These are phyloP conservation scores for Arabidopsis thaliana DNA, from an alignment of 345 rosid species.

Conservation along the genomic window TAIR10.1 NC_003074.8:4598501-4599000, in stretches of 20 bases:
- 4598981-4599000: slow-evolving; percentile 53
- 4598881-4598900: slow-evolving; percentile 57
- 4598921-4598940: slow-evolving; percentile 97
- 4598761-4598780: slow-evolving; percentile 67
- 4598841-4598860: not conserved
- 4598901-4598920: slow-evolving; percentile 78
- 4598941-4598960: slow-evolving; percentile 87
- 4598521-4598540: slow-evolving; percentile 89
- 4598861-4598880: slow-evolving; percentile 4
- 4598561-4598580: slow-evolving; percentile 48
- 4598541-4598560: slow-evolving; percentile 90
- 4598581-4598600: slow-evolving; percentile 6
- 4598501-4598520: slow-evolving; percentile 91
- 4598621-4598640: slow-evolving; percentile 10
- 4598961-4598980: slow-evolving; percentile 87
- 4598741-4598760: slow-evolving; percentile 86
- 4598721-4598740: slow-evolving; percentile 66
- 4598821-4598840: not conserved
- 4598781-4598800: not conserved
- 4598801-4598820: slow-evolving; percentile 1
- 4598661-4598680: slow-evolving; percentile 71
- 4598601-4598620: slow-evolving; percentile 12
- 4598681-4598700: slow-evolving; percentile 58
- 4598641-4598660: slow-evolving; percentile 26
- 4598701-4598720: slow-evolving; percentile 51